Evolutionary conservation across 305 asterid genomes (phyloP), one percentile per base, ranked within the genome.

Genomic region (Petunia hybrid): DNA sequence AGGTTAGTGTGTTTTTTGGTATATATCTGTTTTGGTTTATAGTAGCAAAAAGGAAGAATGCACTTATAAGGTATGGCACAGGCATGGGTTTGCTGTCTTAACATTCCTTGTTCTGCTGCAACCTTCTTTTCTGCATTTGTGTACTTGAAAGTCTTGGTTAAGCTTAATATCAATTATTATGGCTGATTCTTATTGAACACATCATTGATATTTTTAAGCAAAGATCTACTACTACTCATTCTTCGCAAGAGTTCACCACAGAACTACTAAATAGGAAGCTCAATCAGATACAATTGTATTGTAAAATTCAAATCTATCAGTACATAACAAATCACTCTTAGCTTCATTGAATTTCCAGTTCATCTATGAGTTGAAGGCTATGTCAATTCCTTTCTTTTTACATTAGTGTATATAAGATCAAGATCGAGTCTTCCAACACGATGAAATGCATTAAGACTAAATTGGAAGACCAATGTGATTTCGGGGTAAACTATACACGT

Each of bases 21-120:
- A 71, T 5, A 46, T 70, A 71, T 48, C 1, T 31, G 61, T 31
- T 10, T 48, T 71, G 43, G 10, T 2, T 46, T 45, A 5, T 71
- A 71, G 43, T 35, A 35, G 45, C 62, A 48, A 5, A 67, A 35
- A 4, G 77, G 4, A 0, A 73, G 63, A 73, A 9, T 51, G 62
- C 8, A 51, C 2, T 51, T 3, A 10, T 46, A 71, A 2, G 61
- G 43, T 69, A 43, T 69, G 57, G 16, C 57, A 46, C 60, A 70
- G 10, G 22, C 6, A 45, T 45, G 77, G 40, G 22, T 1, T 22
- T 70, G 60, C 22, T 70, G 60, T 69, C 59, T 69, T 41, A 70
- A 70, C 77, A 70, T 31, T 70, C 60, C 77, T 70, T 70, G 14
- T 51, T 51, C 63, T 73, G 63, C 13, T 73, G 63, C 51, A 13